Evolutionary conservation across 2,329 filamentous ascomycete genomes (phyloP).

Genomic region (Paraphoma chrysanthemicola): DNA sequence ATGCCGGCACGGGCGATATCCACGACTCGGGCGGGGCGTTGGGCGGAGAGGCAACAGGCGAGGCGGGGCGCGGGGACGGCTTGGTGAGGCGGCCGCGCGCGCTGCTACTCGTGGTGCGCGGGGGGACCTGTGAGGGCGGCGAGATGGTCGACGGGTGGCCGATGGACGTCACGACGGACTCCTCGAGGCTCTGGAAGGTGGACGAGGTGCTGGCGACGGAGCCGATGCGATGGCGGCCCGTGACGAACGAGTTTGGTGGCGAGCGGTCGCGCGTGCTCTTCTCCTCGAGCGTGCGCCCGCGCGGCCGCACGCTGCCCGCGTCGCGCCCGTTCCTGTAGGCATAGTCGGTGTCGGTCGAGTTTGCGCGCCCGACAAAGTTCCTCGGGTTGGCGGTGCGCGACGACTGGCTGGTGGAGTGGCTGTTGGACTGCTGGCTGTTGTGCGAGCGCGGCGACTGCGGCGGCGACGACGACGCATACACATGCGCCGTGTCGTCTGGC

Average conservation of each 20-base stretch:
- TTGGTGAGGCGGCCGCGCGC: conserved; percentile 41
- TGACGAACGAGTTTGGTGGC: conserved; percentile 50
- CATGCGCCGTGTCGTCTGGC: conserved; percentile 15
- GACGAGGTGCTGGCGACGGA: conserved; percentile 70
- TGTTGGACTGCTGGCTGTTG: conserved; percentile 13
- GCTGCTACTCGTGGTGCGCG: conserved; percentile 38
- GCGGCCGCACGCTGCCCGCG: conserved; percentile 59
- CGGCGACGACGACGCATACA: conserved; percentile 32
- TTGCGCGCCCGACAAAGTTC: conserved; percentile 37
- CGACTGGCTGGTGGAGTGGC: not conserved
- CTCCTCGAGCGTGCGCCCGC: conserved; percentile 60
- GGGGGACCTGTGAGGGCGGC: conserved; percentile 32
- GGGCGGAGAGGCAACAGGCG: conserved; percentile 29
- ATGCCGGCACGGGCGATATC: conserved; percentile 57
- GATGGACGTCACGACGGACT: conserved; percentile 50
- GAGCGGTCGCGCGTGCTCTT: conserved; percentile 48
- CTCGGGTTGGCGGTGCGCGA: conserved; percentile 33
- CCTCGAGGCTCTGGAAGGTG: conserved; percentile 54
- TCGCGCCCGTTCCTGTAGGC: conserved; percentile 45
- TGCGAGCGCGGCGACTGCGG: conserved; percentile 40
- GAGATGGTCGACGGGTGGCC: conserved; percentile 51
- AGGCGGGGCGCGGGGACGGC: conserved; percentile 28
- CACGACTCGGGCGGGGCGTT: conserved; percentile 41
- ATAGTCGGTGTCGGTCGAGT: conserved; percentile 43
- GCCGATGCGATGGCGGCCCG: conserved; percentile 68